These are phyloP conservation scores for Fusarium scirpi DNA, from an alignment of 2,329 filamentous ascomycete genomes.

Conservation along the genomic window DNA sequence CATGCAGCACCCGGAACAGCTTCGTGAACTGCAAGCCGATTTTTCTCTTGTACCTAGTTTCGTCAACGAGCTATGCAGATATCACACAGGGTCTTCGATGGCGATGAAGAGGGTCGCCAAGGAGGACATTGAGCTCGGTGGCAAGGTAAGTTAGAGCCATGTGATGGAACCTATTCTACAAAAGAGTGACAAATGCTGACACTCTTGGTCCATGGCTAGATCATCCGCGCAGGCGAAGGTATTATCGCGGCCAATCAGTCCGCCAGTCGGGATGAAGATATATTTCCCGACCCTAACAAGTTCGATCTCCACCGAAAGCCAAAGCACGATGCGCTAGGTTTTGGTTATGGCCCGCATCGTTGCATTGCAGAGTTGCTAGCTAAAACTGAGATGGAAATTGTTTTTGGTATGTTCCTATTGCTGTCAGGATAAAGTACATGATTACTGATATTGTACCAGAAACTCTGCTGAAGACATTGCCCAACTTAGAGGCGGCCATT, in stretches of 20 bases:
- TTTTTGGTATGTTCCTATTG: conserved; percentile 12
- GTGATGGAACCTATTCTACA: neutral
- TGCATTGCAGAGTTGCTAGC: conserved; percentile 61
- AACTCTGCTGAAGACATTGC: conserved; percentile 17
- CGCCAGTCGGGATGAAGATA: conserved; percentile 60
- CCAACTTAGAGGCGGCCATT: conserved; percentile 14
- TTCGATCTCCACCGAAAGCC: conserved; percentile 58
- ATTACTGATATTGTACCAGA: neutral
- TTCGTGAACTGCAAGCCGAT: conserved; percentile 55
- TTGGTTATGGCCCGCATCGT: conserved; percentile 60
- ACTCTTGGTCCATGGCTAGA: conserved; percentile 31
- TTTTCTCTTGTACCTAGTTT: conserved; percentile 54
- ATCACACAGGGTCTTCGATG: conserved; percentile 60
- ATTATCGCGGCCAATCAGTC: conserved; percentile 62
- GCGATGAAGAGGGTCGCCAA: conserved; percentile 62
- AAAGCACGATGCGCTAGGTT: conserved; percentile 56
- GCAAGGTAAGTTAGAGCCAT: conserved; percentile 47
- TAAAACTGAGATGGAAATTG: conserved; percentile 24
- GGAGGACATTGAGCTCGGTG: conserved; percentile 58
- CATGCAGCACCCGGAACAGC: conserved; percentile 57
- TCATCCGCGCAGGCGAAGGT: conserved; percentile 58
- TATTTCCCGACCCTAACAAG: conserved; percentile 55
- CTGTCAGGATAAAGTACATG: neutral
- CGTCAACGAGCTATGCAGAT: conserved; percentile 63
- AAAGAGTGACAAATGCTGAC: neutral